Evolutionary conservation across 164 flowering plant genomes (phyloP), one percentile per base, ranked within the genome.

Genomic region (Protea cynaroides): DNA sequence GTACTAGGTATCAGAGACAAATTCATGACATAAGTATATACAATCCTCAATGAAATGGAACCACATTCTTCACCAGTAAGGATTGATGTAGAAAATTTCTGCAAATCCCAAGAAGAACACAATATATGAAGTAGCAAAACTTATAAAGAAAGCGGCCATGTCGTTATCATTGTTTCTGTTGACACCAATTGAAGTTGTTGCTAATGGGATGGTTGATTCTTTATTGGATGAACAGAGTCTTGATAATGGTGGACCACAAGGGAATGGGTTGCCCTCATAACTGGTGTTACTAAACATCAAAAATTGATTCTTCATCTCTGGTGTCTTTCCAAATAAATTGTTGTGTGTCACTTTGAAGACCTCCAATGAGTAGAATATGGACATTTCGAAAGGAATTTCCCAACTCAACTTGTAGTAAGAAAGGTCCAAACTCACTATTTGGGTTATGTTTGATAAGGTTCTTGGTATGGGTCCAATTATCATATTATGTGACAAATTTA

Each of bases 401-500:
- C 79, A 74, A 44, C 19, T 64, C 69, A 76, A 36, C 14, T 25
- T 54, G 44, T 72, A 73, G 67, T 64, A 62, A 18, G 76, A 76
- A 64, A 72, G 67, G 52, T 76, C 76, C 56, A 76, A 64, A n/a
- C 72, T 67, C 51, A 72, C 79, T 7, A 72, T 60, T 8, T 50
- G 14, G 22, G 19, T 15, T 7, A 72, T 62, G 34, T 69, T 65
- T 0, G 63, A 62, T 5, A 72, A 69, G 29, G 63, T 59, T 22
- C 5, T 12, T 3, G 75, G 75, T 3, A 68, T 72, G 14, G 68
- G 7, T 22, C 75, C 75, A 1, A 36, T 54, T 1, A 69, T 29
- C 12, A 25, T 14, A 23, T 75, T 72, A 44, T 72, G 61, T 1
- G 75, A 69, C 7, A 72, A 47, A 63, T 75, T 66, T 40, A 75